Evolutionary conservation across 345 rosid species (phyloP), one percentile per base, ranked within the genome.

Genomic region (Noccaea bulbosa): DNA sequence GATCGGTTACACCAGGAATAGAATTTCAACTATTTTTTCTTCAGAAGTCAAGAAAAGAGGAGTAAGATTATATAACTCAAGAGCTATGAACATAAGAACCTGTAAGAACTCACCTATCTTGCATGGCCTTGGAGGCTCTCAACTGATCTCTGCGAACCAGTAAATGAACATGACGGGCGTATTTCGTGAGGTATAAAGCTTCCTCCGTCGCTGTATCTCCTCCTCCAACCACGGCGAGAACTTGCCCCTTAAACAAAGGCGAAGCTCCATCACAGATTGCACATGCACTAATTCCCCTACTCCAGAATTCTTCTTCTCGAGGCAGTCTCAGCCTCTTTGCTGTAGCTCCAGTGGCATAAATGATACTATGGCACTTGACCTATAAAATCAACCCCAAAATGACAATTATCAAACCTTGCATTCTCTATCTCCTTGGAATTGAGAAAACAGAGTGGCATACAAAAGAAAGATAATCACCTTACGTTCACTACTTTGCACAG

Each of bases 191-290:
- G 82, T 93, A 93, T 32, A 93, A 17, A 56, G 98, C 97, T 82
- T 93, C 98, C 74, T 93, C 98, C 7, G 97, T 91, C 12, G 98
- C 96, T 6, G 98, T 93, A 89, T 93, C 98, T 70, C 98, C 98
- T 22, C 98, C 98, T 77, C 98, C 98, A 74, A 91, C 94, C 59
- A 93, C 98, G 5, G 93, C 97, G 11, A 93, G 97, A 64, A 89
- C 93, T 77, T 93, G 96, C 8, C 98, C 88, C 82, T 93, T 93
- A 69, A 93, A 93, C 59, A 93, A 76, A 34, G 98, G 97, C 1
- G 98, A 93, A 69, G 97, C 97, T 62, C 98, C 98, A 84, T 93
- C 98, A 77, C 97, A 93, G 57, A 91, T 93, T 41, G 98, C 98
- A 79, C 97, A 93, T 59, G 98, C 98, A 80, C 98, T 93, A 14